phyloP scores from a whole-genome alignment of 257 asterid species.

The Solanum tarijense region DNA sequence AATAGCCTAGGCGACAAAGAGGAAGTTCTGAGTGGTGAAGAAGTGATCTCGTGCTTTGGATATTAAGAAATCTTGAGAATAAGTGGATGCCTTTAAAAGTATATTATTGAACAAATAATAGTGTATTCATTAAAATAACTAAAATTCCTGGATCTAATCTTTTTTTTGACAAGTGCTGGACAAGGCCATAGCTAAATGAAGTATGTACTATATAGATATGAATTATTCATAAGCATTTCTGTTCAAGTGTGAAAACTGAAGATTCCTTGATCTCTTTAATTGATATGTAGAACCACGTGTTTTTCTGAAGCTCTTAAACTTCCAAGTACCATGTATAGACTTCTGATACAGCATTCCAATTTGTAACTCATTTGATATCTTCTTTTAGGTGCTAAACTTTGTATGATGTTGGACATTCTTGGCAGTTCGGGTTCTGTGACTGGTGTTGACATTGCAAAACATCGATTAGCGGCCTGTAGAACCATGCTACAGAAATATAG shows the following conservation, averaged over 20 bases:
- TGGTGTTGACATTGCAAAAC: constrained; percentile 81
- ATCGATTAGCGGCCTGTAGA: constrained; percentile 90
- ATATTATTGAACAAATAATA: neutral
- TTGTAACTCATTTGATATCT: constrained; percentile 3
- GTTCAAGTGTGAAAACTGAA: neutral
- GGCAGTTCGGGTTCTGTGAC: constrained; percentile 80
- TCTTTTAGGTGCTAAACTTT: constrained; percentile 85
- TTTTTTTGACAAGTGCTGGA: neutral
- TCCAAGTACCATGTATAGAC: neutral
- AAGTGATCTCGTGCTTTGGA: neutral
- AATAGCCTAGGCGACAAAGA: neutral
- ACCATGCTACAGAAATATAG: constrained; percentile 72
- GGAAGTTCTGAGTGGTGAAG: neutral
- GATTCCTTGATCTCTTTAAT: neutral
- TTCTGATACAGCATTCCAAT: neutral
- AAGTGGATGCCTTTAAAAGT: neutral
- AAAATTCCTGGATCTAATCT: neutral
- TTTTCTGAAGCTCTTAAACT: neutral
- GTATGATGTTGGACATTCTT: constrained; percentile 81
- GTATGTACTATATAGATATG: neutral
- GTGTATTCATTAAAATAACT: neutral
- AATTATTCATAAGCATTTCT: neutral
- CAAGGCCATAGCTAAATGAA: neutral
- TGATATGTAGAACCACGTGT: neutral
- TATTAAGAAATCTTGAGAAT: neutral